A percentile compares a stretch with the other conserved stretches of the same genome.
Evolutionary conservation across 1,284 basidiomycete species (phyloP).

Genomic region (Schizophyllum commune): DNA sequence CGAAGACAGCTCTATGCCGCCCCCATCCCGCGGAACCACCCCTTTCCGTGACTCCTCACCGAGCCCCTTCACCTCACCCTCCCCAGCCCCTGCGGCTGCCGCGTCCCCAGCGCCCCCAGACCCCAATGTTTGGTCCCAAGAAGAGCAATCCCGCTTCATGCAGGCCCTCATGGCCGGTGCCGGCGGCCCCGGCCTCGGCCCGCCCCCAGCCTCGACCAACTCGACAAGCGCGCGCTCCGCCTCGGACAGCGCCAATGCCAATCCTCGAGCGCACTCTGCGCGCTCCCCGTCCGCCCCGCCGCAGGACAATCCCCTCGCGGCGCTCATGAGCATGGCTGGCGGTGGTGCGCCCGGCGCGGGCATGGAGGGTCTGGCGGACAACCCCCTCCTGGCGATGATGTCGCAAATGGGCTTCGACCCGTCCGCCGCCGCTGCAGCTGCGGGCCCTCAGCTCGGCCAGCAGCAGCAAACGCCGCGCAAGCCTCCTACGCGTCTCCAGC

Average conservation of each 20-base stretch:
- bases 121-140: conserved; percentile 52
- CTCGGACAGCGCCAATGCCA: conserved; percentile 10
- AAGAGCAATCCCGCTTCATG: conserved; percentile 60
- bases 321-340: conserved; percentile 23
- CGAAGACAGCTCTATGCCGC: conserved; percentile 36
- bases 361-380: conserved; percentile 3
- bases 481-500: conserved; percentile 41
- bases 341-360: conserved; percentile 5
- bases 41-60: conserved; percentile 21
- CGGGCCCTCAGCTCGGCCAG: conserved; percentile 11
- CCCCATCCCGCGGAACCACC: conserved; percentile 22
- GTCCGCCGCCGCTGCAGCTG: conserved; percentile 2
- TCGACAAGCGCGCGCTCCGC: conserved; percentile 10
- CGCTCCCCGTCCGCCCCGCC: conserved; percentile 2
- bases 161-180: conserved; percentile 47
- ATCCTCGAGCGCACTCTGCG: conserved; percentile 4
- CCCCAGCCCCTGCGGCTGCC: conserved; percentile 16
- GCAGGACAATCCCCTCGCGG: conserved; percentile 30
- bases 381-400: conserved; percentile 14
- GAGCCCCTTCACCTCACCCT: conserved; percentile 11
- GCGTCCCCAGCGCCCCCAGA: conserved; percentile 26
- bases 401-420: conserved; percentile 1
- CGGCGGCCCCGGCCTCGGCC: conserved; percentile 6
- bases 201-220: conserved; percentile 16
- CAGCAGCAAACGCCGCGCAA: conserved; percentile 12